Evolutionary conservation across 805 yeast genomes (phyloP), one percentile per base, ranked within the genome.

Genomic region (Suhomyces sp.): DNA sequence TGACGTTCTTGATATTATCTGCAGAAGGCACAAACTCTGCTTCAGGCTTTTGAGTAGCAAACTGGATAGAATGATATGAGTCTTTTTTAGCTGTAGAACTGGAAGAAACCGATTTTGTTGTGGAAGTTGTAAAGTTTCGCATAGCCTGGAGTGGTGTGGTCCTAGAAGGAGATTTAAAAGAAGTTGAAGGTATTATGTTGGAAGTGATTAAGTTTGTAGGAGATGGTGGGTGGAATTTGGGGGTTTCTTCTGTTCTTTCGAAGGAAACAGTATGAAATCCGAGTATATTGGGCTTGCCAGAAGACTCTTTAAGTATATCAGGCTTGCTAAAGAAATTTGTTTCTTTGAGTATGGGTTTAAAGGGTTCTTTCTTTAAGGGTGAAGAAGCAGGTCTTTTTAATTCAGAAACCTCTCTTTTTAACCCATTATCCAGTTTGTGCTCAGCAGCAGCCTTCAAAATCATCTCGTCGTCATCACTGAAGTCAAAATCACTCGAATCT

Each of bases 31-130:
- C 44, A 36, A 47, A 47, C n/a, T 13, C 42, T 44, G 9, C 38
- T 12, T 44, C 15, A 22, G 60, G 54, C 31, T 54, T 54, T 49
- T 67, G 74, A 1, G 73, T 69, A 4, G 72, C 65, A 3, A 69
- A 57, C 36, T 65, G 71, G 17, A 70, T 68, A 0, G 69, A 58
- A 8, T 68, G 65, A 52, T 62, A 58, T 1, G 47, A 44, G 17
- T 45, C 46, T n/a, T 23, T 22, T 24, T 23, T 23, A 3, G 7
- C 12, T 5, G 13, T 6, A 13, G 46, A 22, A 5, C 8, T 13
- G 8, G 27, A 12, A 45, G 23, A 31, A 13, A 6, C 42, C 47
- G n/a, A 47, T 40, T 31, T 53, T 23, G 45, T 42, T 1, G 58
- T 47, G 5, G 61, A 52, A 6, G 54, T 49, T 2, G 54, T 47